These are phyloP conservation scores for Caloboletus firmus DNA, from an alignment of 1,284 basidiomycete genomes.

Conservation along the genomic window DNA sequence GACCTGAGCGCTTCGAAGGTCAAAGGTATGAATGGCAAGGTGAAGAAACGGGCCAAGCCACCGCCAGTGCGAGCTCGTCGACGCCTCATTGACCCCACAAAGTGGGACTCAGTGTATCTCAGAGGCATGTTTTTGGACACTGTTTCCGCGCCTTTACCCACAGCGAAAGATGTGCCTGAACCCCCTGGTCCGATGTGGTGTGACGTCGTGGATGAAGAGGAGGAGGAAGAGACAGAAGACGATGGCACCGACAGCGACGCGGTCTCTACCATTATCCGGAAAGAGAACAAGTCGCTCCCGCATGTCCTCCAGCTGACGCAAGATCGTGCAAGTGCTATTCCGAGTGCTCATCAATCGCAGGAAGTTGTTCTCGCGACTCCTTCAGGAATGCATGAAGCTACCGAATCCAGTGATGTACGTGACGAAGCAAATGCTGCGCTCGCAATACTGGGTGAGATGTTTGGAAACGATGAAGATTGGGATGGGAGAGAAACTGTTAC, in stretches of 20 bases:
- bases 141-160: conserved; percentile 17
- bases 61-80: conserved; percentile 18
- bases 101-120: conserved; percentile 64
- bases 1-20: conserved; percentile 6
- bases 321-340: background rate
- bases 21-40: conserved; percentile 19
- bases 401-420: conserved; percentile 36
- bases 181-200: background rate
- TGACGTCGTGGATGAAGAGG: conserved; percentile 1
- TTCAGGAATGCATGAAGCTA: conserved; percentile 4
- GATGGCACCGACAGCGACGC: background rate
- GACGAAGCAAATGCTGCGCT: conserved; percentile 51
- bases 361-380: background rate
- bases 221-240: background rate
- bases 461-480: conserved; percentile 50
- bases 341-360: background rate
- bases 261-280: background rate
- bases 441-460: conserved; percentile 51
- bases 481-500: conserved; percentile 54
- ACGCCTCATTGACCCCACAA: conserved; percentile 62
- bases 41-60: conserved; percentile 33
- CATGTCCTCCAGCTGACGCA: background rate
- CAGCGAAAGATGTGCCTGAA: conserved; percentile 14
- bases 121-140: conserved; percentile 63
- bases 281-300: background rate